Conservation (phyloP, 148 eudicot species). For the Rhododendron williamsianum region DNA sequence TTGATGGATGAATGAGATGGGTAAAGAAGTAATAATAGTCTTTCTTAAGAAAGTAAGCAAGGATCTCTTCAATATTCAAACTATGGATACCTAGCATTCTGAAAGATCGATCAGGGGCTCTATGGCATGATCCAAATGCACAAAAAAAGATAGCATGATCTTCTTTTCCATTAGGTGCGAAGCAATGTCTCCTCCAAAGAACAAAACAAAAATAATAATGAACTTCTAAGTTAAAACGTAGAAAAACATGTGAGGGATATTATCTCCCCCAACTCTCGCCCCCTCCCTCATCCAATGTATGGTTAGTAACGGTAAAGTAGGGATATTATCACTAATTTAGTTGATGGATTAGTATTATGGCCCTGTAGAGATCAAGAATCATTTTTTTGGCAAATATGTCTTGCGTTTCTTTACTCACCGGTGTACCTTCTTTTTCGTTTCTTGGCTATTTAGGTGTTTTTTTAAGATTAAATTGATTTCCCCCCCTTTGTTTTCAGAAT, state of each 20-base stretch:
- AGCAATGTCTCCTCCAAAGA: background rate
- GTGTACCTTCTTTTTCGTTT: background rate
- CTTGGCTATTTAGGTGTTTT: background rate
- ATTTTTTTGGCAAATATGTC: background rate
- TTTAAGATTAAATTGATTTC: background rate
- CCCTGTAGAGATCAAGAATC: background rate
- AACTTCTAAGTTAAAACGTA: background rate
- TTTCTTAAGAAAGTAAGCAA: background rate
- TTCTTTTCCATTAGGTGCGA: background rate
- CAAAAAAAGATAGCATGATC: background rate
- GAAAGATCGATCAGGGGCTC: background rate
- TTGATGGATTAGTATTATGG: background rate
- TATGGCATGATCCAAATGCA: background rate
- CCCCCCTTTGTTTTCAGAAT: constrained; percentile 45
- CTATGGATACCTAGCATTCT: background rate
- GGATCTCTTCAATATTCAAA: background rate
- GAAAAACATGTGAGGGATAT: background rate
- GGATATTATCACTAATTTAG: background rate
- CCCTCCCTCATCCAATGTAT: background rate
- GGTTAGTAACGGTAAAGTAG: background rate
- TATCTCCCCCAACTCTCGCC: background rate
- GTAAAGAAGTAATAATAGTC: background rate
- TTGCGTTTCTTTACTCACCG: background rate
- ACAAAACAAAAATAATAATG: background rate
- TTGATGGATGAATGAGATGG: background rate